Percentiles rank a stretch among this genome's conserved stretches.
Conservation (phyloP, 1,284 basidiomycete genomes). For the Pseudozyma hubeiensis region DNA sequence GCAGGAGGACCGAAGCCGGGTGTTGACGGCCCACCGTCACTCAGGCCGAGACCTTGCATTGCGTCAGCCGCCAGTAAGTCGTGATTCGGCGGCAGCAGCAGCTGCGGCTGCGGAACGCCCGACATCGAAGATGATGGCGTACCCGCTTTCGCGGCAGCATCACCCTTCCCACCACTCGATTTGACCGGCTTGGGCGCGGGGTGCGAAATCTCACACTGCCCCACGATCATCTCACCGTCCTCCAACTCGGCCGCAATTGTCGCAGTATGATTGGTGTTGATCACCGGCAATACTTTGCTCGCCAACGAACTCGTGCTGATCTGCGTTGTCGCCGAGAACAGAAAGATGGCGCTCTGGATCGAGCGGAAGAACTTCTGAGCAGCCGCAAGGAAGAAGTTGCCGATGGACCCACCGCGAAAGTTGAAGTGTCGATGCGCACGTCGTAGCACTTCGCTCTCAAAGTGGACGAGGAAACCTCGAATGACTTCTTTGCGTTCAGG, state of each 20-base stretch:
- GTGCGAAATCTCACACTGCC: slow-evolving; percentile 97
- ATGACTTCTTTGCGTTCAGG: slow-evolving; percentile 91
- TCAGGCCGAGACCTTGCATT: slow-evolving; percentile 8
- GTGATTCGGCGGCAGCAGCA: background rate
- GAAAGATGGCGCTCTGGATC: slow-evolving; percentile 86
- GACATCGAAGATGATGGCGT: slow-evolving; percentile 56
- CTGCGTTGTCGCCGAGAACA: slow-evolving; percentile 91
- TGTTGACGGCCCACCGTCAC: slow-evolving; percentile 24
- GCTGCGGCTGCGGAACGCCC: slow-evolving; percentile 3
- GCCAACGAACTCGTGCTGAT: slow-evolving; percentile 61
- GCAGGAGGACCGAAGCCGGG: slow-evolving; percentile 46
- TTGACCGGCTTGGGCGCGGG: slow-evolving; percentile 71
- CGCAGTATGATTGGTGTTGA: slow-evolving; percentile 95
- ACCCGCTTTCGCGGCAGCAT: slow-evolving; percentile 20
- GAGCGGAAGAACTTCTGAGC: slow-evolving; percentile 64
- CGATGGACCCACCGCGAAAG: slow-evolving; percentile 63
- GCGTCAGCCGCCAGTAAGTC: slow-evolving; percentile 12
- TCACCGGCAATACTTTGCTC: slow-evolving; percentile 83
- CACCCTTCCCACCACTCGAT: slow-evolving; percentile 3
- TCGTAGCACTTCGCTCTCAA: slow-evolving; percentile 85
- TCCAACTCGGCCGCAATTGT: slow-evolving; percentile 92
- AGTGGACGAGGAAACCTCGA: slow-evolving; percentile 78
- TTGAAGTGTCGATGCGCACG: slow-evolving; percentile 73
- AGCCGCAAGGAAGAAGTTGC: slow-evolving; percentile 63
- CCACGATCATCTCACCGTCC: slow-evolving; percentile 82